phyloP scores from a whole-genome alignment of 345 rosid genomes.

The Barbarea vulgaris region DNA sequence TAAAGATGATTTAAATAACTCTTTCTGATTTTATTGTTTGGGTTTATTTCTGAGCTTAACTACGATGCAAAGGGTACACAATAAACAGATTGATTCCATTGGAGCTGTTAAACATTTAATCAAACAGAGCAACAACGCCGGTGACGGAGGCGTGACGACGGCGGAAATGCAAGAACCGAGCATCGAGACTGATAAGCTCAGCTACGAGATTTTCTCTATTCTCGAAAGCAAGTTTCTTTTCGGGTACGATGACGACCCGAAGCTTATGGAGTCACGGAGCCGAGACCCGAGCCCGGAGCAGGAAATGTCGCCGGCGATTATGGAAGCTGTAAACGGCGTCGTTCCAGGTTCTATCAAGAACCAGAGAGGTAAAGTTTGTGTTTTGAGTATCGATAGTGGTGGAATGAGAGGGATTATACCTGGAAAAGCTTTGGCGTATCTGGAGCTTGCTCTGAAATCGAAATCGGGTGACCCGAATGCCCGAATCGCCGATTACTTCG shows the following conservation, averaged over 20 bases:
- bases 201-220: conserved; percentile 95
- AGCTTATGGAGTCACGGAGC: conserved; percentile 77
- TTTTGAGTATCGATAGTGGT: conserved; percentile 82
- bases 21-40: not conserved
- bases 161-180: conserved; percentile 86
- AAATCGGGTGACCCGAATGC: conserved; percentile 91
- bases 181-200: conserved; percentile 91
- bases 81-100: conserved; percentile 20
- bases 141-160: conserved; percentile 44
- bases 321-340: conserved; percentile 30
- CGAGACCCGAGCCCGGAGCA: conserved; percentile 51
- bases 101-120: not conserved
- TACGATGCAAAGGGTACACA: conserved; percentile 38
- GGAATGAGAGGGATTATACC: conserved; percentile 91
- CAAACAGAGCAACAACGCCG: conserved; percentile 18
- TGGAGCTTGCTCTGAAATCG: conserved; percentile 70
- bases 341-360: conserved; percentile 56
- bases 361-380: conserved; percentile 93
- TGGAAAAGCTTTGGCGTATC: conserved; percentile 83
- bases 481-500: conserved; percentile 85
- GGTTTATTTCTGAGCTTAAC: not conserved
- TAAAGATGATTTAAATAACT: conserved; percentile 14
- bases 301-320: not conserved
- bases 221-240: conserved; percentile 90
- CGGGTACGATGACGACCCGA: conserved; percentile 82